Base-by-base conservation (phyloP, 768 basidiomycete genomes). In the Lactarius hengduanensis region DNA sequence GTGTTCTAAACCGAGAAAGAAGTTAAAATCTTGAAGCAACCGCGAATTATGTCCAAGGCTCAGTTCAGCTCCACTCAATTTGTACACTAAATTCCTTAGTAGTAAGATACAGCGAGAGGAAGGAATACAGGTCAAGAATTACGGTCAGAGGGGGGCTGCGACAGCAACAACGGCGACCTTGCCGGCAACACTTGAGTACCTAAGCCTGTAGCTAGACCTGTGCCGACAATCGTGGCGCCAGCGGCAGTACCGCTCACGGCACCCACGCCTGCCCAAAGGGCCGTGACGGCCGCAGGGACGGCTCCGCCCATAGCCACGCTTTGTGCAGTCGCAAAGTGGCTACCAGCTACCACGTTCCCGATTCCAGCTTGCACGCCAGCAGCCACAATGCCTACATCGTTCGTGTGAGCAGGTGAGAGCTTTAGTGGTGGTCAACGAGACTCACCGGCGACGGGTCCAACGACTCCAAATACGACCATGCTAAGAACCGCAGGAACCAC, bases 401-500 rank as follows among this genome's bases (percentile, higher is more conserved):
- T 61, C 18, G 10, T 20, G 32, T 36, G 7, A 7, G 9, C 26
- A 34, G n/a, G 34, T 26, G 7, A 10, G 28, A 5, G 22, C 4
- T 26, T 4, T 15, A 2, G 13, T 22, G 7, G 22, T 22, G 50
- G 6, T 13, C 10, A 7, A 50, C 1, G 22, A 26, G 16, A 41
- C 40, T 59, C 15, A 63, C 67, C 66, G 2, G 50, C 63, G 50
- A 67, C 20, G 34, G 63, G 58, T 3, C 58, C 66, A 4, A 15
- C 41, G 22, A 63, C 63, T 26, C 62, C n/a, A n/a, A n/a, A n/a
- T n/a, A n/a, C 63, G 4, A 50, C 6, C 13, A 36, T 13, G 1
- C 55, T 59, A 6, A 68, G 55, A 10, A 4, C 4, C 4, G 10
- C 32, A 16, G 64, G 26, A 7, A 30, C 60, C 34, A 61, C 2